A percentile compares a stretch with the other conserved stretches of the same genome.
phyloP scores from a whole-genome alignment of 2,329 filamentous ascomycete genomes.

The Fusarium burgessii region DNA sequence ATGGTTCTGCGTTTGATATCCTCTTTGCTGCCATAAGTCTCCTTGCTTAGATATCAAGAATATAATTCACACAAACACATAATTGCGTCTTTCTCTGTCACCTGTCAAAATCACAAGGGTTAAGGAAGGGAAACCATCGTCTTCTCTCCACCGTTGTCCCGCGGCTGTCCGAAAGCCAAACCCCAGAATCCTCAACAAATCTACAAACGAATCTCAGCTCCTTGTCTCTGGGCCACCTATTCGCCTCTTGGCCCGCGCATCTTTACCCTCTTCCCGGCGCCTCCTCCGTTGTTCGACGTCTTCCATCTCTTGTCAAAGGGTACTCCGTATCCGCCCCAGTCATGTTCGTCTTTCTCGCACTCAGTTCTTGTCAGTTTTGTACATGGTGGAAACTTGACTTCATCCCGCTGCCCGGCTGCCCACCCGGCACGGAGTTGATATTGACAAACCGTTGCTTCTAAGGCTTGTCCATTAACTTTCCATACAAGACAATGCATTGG shows the following conservation, averaged over 20 bases:
- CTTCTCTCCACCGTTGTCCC: conserved; percentile 23
- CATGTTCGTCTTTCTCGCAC: conserved; percentile 7
- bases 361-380: background rate
- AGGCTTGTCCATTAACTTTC: background rate
- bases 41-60: background rate
- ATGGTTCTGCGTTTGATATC: background rate
- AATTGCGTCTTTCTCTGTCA: background rate
- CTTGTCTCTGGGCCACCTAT: conserved; percentile 15
- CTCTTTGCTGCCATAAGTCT: background rate
- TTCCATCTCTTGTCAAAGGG: conserved; percentile 13
- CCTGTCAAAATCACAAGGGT: conserved; percentile 12
- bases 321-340: conserved; percentile 13
- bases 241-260: conserved; percentile 41
- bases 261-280: conserved; percentile 36
- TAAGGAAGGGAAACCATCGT: background rate
- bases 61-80: background rate
- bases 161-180: conserved; percentile 27
- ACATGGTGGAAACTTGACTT: conserved; percentile 31
- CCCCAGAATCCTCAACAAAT: conserved; percentile 43
- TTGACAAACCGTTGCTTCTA: background rate
- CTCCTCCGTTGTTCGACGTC: conserved; percentile 38
- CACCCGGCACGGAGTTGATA: conserved; percentile 8
- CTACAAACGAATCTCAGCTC: conserved; percentile 22
- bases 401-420: background rate
- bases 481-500: background rate